Percentiles rank a stretch among this genome's conserved stretches.
phyloP scores from a whole-genome alignment of 257 asterid genomes.

The Solanum appendiculatum region DNA sequence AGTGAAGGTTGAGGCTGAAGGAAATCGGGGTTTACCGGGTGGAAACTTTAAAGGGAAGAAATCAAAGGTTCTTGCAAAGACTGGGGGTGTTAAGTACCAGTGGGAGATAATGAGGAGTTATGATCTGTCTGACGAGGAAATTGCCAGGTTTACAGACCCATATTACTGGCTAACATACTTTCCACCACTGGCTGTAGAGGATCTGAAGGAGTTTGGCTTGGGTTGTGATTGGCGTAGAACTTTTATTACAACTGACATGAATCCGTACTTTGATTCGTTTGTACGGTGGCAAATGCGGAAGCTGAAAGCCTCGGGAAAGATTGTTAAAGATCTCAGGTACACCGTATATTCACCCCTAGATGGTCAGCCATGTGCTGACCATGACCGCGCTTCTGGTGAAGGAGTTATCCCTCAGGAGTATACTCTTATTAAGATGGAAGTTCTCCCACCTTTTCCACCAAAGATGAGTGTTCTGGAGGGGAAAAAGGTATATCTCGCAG shows the following conservation, averaged over 20 bases:
- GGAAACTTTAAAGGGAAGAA: slow-evolving; percentile 86
- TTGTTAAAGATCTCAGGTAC: slow-evolving; percentile 77
- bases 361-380: slow-evolving; percentile 98
- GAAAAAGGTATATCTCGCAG: slow-evolving; percentile 83
- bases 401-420: slow-evolving; percentile 95
- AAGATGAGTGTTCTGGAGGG: slow-evolving; percentile 69
- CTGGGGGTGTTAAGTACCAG: slow-evolving; percentile 64
- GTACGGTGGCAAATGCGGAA: slow-evolving; percentile 89
- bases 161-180: slow-evolving; percentile 73
- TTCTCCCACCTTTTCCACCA: slow-evolving; percentile 66
- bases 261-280: slow-evolving; percentile 76
- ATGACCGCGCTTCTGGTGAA: slow-evolving; percentile 95
- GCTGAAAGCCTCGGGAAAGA: slow-evolving; percentile 70
- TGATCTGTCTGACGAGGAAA: slow-evolving; percentile 74
- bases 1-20: slow-evolving; percentile 38
- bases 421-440: slow-evolving; percentile 90
- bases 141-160: slow-evolving; percentile 56
- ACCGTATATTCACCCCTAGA: slow-evolving; percentile 81
- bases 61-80: slow-evolving; percentile 76
- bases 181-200: slow-evolving; percentile 90
- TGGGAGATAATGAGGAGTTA: slow-evolving; percentile 95
- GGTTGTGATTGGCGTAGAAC: slow-evolving; percentile 98
- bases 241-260: slow-evolving; percentile 72
- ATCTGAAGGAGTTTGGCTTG: slow-evolving; percentile 83
- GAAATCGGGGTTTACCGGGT: slow-evolving; percentile 44